Percentiles rank a stretch among this genome's conserved stretches.
These are phyloP conservation scores for Neoboletus brunneissimus DNA, from an alignment of 768 basidiomycete genomes.

Conservation along the genomic window DNA sequence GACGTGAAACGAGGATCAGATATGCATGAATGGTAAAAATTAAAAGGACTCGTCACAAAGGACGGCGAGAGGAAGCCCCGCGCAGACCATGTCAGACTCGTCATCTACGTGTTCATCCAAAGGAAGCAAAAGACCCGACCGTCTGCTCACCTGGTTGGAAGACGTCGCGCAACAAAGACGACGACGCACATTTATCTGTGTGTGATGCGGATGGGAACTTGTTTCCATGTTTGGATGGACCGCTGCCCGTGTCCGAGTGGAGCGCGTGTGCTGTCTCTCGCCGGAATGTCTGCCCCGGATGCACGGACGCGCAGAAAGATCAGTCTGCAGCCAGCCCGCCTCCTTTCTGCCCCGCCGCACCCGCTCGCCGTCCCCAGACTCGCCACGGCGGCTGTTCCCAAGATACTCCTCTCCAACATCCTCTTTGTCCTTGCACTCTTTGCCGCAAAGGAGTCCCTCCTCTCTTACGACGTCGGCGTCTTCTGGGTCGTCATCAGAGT, in stretches of 20 bases:
- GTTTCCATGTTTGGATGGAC: constrained; percentile 18
- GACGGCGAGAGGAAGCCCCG: constrained; percentile 59
- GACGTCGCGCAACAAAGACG: constrained; percentile 1
- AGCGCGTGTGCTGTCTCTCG: too few species aligned
- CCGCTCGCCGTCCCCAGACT: constrained; percentile 38
- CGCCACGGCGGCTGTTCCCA: constrained; percentile 50
- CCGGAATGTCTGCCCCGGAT: constrained; percentile 59
- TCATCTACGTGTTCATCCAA: constrained; percentile 58
- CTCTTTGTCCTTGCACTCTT: constrained; percentile 62
- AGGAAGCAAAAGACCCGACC: constrained; percentile 4
- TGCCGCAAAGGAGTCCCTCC: constrained; percentile 63
- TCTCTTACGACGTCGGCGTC: constrained; percentile 64
- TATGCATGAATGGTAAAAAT: constrained; percentile 90
- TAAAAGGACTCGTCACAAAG: constrained; percentile 61
- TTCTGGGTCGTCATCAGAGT: constrained; percentile 78
- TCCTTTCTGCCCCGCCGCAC: constrained; percentile 38
- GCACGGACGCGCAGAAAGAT: constrained; percentile 65
- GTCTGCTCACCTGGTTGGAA: constrained; percentile 18
- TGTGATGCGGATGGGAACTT: constrained; percentile 13
- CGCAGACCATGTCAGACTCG: constrained; percentile 72
- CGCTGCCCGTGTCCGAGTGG: too few species aligned
- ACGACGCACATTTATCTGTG: constrained; percentile 2
- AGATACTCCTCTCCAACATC: constrained; percentile 58
- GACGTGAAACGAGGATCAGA: constrained; percentile 50
- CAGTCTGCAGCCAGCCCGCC: constrained; percentile 52